Evolutionary conservation across 2,329 filamentous ascomycete genomes (phyloP).

Genomic region (Xylariaceae sp.): DNA sequence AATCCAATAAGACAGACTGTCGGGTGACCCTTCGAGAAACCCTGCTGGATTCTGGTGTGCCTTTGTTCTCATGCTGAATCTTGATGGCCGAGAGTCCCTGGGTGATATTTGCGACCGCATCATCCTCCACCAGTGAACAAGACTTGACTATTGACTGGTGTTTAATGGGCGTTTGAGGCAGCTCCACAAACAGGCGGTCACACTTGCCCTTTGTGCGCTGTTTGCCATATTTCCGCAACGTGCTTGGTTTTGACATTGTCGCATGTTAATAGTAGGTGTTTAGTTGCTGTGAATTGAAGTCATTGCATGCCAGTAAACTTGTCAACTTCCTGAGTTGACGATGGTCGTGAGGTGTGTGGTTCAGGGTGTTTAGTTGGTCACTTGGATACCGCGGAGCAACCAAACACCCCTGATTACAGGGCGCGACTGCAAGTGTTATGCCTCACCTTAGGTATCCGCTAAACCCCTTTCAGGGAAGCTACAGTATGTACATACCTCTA

Average conservation of each 20-base stretch:
- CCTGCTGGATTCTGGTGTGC: constrained; percentile 1
- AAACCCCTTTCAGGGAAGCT: too few species aligned
- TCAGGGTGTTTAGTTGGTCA: background rate
- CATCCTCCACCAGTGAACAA: constrained; percentile 16
- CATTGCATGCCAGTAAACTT: too few species aligned
- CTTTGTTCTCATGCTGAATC: constrained; percentile 20
- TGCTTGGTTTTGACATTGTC: constrained; percentile 41
- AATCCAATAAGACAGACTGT: constrained; percentile 11
- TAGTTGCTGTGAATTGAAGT: too few species aligned
- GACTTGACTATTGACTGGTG: constrained; percentile 4
- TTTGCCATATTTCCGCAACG: constrained; percentile 48
- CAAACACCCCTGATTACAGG: background rate
- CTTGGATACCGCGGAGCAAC: background rate
- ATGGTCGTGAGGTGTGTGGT: too few species aligned
- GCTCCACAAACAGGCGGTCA: constrained; percentile 46
- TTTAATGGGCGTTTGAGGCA: constrained; percentile 45
- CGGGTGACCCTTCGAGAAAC: constrained; percentile 16
- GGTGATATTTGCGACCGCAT: constrained; percentile 28
- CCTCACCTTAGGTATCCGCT: too few species aligned
- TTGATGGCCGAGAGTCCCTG: constrained; percentile 25
- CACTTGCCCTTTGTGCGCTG: constrained; percentile 41
- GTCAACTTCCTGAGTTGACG: too few species aligned
- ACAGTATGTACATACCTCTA: too few species aligned
- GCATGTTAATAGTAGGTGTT: too few species aligned
- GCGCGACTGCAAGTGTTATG: too few species aligned